Percentiles rank a stretch among this genome's conserved stretches.
Evolutionary conservation across 2,329 filamentous ascomycete species (phyloP).

Genomic region (Blastomyces silverae): DNA sequence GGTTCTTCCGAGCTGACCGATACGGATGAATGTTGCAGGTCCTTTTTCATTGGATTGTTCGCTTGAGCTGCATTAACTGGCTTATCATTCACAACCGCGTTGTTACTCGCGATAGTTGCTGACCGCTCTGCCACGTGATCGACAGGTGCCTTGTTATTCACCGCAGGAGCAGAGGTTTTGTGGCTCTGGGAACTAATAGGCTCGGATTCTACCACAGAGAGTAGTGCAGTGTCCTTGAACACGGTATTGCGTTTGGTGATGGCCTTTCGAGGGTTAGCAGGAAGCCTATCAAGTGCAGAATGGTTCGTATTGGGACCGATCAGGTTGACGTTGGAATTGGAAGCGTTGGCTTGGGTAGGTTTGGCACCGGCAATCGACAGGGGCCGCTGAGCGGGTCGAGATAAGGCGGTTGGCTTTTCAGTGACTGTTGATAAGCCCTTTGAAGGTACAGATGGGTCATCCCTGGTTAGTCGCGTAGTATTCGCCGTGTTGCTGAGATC

Average conservation of each 20-base stretch:
- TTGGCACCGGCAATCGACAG: slow-evolving; percentile 39
- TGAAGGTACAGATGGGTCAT: slow-evolving; percentile 49
- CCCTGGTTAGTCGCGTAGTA: slow-evolving; percentile 41
- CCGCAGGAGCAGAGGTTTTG: slow-evolving; percentile 18
- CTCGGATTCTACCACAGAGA: slow-evolving; percentile 32
- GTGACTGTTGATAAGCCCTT: slow-evolving; percentile 39
- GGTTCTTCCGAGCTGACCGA: slow-evolving; percentile 20
- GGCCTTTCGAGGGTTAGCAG: slow-evolving; percentile 40
- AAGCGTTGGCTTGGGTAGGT: slow-evolving; percentile 32
- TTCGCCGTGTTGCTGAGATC: slow-evolving; percentile 68
- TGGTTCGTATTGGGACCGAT: slow-evolving; percentile 28
- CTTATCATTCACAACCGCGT: neutral
- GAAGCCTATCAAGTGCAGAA: slow-evolving; percentile 25
- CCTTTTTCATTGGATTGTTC: slow-evolving; percentile 18
- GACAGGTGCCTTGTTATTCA: neutral
- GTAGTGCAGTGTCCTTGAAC: slow-evolving; percentile 46
- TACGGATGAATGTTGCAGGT: slow-evolving; percentile 10
- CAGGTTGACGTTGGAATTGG: slow-evolving; percentile 31
- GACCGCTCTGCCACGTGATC: neutral
- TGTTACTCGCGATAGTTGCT: neutral
- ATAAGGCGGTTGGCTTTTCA: slow-evolving; percentile 41
- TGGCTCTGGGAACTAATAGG: slow-evolving; percentile 30
- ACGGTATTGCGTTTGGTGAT: slow-evolving; percentile 50
- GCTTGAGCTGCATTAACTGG: slow-evolving; percentile 15
- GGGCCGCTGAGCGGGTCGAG: slow-evolving; percentile 58